phyloP scores from a whole-genome alignment of 2,329 filamentous ascomycete genomes.

The Aspergillus intermedius region DNA sequence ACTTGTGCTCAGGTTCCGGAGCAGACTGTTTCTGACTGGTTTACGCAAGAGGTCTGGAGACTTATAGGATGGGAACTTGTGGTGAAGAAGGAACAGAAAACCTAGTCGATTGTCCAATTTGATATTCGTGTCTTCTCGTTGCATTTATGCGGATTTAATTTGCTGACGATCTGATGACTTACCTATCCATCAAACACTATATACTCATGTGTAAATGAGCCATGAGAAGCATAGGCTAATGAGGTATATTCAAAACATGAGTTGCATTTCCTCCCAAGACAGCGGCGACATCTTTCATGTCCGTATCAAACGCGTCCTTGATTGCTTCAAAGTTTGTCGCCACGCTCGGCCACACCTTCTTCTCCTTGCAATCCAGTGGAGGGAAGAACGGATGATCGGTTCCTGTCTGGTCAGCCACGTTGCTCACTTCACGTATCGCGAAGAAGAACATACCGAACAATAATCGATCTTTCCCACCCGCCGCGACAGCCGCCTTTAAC shows the following conservation, averaged over 20 bases:
- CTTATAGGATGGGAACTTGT: slow-evolving; percentile 52
- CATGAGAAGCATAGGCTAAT: neutral
- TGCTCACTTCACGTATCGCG: neutral
- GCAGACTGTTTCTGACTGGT: slow-evolving; percentile 46
- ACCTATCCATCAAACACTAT: too few species aligned
- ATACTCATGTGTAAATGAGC: too few species aligned
- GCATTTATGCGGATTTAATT: too few species aligned
- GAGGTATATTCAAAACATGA: slow-evolving; percentile 34
- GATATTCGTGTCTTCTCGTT: too few species aligned
- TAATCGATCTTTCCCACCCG: slow-evolving; percentile 40
- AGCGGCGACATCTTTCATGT: slow-evolving; percentile 25
- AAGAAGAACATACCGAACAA: slow-evolving; percentile 30
- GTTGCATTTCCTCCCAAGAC: slow-evolving; percentile 42
- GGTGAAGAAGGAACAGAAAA: neutral
- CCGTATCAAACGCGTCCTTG: slow-evolving; percentile 26
- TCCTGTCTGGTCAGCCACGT: slow-evolving; percentile 18
- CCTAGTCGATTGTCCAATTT: neutral
- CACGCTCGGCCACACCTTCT: slow-evolving; percentile 41
- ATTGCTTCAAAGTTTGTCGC: slow-evolving; percentile 44
- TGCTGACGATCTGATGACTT: too few species aligned
- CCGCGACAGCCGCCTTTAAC: slow-evolving; percentile 70
- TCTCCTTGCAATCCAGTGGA: slow-evolving; percentile 28
- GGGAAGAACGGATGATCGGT: slow-evolving; percentile 44
- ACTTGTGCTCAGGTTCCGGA: slow-evolving; percentile 13
- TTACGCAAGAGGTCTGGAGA: slow-evolving; percentile 51